These are phyloP conservation scores for Sarocladium brachiariae DNA, from an alignment of 2,329 filamentous ascomycete species.

Conservation along the genomic window DNA sequence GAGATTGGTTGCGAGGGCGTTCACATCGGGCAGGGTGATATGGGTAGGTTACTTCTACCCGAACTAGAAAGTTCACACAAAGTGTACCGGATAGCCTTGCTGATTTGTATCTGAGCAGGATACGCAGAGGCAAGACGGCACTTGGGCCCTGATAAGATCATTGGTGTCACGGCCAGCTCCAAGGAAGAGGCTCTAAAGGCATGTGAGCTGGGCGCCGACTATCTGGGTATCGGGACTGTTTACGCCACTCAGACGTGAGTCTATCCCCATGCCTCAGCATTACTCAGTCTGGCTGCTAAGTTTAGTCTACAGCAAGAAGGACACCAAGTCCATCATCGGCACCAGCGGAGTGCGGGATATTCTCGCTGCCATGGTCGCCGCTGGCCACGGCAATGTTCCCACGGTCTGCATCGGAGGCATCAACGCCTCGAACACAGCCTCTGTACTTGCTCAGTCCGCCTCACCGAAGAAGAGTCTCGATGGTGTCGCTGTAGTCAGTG, in stretches of 20 bases:
- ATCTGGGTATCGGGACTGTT: conserved; percentile 85
- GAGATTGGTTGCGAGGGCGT: conserved; percentile 85
- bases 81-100: not conserved
- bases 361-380: conserved; percentile 47
- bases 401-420: conserved; percentile 88
- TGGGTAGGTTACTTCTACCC: conserved; percentile 59
- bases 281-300: not conserved
- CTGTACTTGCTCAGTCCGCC: conserved; percentile 64
- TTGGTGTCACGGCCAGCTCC: conserved; percentile 80
- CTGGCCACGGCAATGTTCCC: conserved; percentile 38
- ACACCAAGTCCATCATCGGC: conserved; percentile 64
- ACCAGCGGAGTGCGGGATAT: conserved; percentile 48
- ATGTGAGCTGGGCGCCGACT: conserved; percentile 72
- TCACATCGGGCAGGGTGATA: conserved; percentile 91
- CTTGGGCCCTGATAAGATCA: conserved; percentile 70
- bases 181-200: conserved; percentile 66
- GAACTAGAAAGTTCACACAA: too few species aligned
- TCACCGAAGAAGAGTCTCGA: conserved; percentile 55
- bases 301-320: conserved; percentile 59
- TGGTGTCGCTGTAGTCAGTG: conserved; percentile 84
- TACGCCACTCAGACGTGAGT: conserved; percentile 74
- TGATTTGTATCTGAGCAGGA: not conserved
- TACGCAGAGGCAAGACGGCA: conserved; percentile 55
- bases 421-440: conserved; percentile 66
- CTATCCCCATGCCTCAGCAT: conserved; percentile 8